Evolutionary conservation across 805 yeast species (phyloP), one percentile per base, ranked within the genome.

Genomic region (Hanseniaspora pseudoguilliermondii): DNA sequence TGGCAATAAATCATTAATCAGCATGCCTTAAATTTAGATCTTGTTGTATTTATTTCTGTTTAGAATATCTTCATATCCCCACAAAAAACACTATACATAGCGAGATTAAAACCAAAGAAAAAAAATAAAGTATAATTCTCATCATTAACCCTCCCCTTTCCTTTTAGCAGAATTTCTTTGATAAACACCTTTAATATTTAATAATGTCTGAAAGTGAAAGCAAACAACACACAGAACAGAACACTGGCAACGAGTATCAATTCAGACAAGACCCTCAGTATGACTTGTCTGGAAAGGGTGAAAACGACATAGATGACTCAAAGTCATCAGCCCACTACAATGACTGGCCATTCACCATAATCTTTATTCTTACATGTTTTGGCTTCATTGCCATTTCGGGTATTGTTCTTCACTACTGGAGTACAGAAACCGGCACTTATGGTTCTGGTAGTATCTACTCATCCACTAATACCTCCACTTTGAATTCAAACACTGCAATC

Each of bases 311-410:
- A 74, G 2, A 70, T 69, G 32, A 71, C 75, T 5, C 87, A 82
- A 65, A 86, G 81, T 35, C 81, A 86, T 49, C 77, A 83, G 1
- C 88, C 1, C 77, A 71, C 57, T 79, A 74, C 69, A 82, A 88
- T 63, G 96, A 88, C 67, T 77, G 82, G 76, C 79, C 83, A 0
- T 84, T 84, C 64, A 76, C 86, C 0, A 59, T 84, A 9, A 74
- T 86, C 59, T 72, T 76, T 49, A 53, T 69, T 9, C 64, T 76
- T 5, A 70, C 78, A 4, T 72, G 81, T 2, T 78, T 72, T 18
- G 95, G 90, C 0, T 87, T 86, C 64, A 66, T 80, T 29, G 87
- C 80, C 0, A 73, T 89, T 41, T 83, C 95, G 0, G 83, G 77
- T 7, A 75, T 87, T 50, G 78, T 86, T 1, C 68, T 89, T 59